phyloP scores from a whole-genome alignment of 768 basidiomycete genomes.

The Russula ochroleuca region DNA sequence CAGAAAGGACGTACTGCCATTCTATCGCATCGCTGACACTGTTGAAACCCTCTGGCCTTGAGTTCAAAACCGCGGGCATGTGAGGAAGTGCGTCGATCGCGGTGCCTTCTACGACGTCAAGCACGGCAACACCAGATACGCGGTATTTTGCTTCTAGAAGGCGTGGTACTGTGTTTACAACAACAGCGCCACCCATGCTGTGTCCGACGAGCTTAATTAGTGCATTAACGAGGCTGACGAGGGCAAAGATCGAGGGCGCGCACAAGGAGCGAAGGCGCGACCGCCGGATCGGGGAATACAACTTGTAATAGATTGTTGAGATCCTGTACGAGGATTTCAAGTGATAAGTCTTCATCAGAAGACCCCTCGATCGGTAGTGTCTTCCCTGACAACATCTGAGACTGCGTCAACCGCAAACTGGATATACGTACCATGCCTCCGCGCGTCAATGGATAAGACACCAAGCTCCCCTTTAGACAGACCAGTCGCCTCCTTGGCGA shows the following conservation, averaged over 20 bases:
- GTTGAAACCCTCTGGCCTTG: constrained; percentile 81
- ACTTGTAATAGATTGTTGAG: constrained; percentile 63
- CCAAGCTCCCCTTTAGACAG: constrained; percentile 69
- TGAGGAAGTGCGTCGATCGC: constrained; percentile 89
- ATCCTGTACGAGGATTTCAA: constrained; percentile 69
- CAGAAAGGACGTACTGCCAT: constrained; percentile 75
- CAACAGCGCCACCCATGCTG: constrained; percentile 94
- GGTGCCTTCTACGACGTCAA: constrained; percentile 91
- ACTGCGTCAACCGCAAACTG: neutral
- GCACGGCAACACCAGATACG: constrained; percentile 71
- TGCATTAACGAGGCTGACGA: neutral
- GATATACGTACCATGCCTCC: constrained; percentile 72
- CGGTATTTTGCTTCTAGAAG: constrained; percentile 66
- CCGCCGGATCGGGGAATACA: constrained; percentile 60
- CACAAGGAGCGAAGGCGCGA: constrained; percentile 73
- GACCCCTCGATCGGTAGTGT: constrained; percentile 45
- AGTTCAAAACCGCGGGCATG: constrained; percentile 85
- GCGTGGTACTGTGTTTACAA: constrained; percentile 61
- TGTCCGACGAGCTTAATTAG: constrained; percentile 75
- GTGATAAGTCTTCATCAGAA: constrained; percentile 57
- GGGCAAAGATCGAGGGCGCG: constrained; percentile 28
- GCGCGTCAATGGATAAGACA: constrained; percentile 73
- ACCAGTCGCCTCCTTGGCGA: constrained; percentile 73
- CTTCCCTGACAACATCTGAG: constrained; percentile 49
- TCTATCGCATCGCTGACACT: constrained; percentile 81